Base-by-base conservation (phyloP, 1,139 yeast species). In the Wickerhamomyces sp. region DNA sequence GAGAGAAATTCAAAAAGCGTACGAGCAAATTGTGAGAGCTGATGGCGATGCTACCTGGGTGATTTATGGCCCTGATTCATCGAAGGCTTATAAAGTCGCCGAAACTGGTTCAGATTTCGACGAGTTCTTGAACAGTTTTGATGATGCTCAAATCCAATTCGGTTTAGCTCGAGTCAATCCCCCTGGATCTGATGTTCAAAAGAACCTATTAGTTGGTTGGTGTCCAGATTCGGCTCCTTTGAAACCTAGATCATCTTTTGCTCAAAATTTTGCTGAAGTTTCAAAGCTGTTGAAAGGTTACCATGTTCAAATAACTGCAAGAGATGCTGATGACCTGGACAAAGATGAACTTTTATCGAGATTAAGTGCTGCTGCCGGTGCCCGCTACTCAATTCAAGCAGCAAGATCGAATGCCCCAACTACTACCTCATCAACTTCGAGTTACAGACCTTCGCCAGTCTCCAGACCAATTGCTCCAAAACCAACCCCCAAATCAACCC, bases 261-360 rank as follows among this genome's bases (percentile, higher is more conserved):
- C 90, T 21, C 66, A 78, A 48, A 84, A 84, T 61, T 81, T 83
- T 51, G 87, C 87, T 33, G 84, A 80, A 31, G 84, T 84, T 14
- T 76, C 90, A 24, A 77, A 72, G 44, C 69, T 79, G 19, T 71
- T 84, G 52, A 72, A 72, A 49, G 96, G 96, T 29, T 92, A 90
- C 64, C 98, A 92, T 59, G 90, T 92, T 40, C 97, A 92, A 64
- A 81, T 94, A 49, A 88, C 97, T 32, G 98, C 97, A n/a, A 78
- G 97, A 64, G 95, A 87, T 57, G 74, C 78, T 39, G 96, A 88
- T 56, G 98, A 94, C 59, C 73, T 94, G 59, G 86, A 86, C 52
- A 86, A 84, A 35, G 72, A 74, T 26, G 95, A 85, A 45, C 76
- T 92, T 47, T 63, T 88, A 50, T 72, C 78, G 40, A 80, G 88